Percentiles rank a stretch among this genome's conserved stretches.
Conservation (phyloP, 1,284 basidiomycete species). For the Naganishia cerealis region DNA sequence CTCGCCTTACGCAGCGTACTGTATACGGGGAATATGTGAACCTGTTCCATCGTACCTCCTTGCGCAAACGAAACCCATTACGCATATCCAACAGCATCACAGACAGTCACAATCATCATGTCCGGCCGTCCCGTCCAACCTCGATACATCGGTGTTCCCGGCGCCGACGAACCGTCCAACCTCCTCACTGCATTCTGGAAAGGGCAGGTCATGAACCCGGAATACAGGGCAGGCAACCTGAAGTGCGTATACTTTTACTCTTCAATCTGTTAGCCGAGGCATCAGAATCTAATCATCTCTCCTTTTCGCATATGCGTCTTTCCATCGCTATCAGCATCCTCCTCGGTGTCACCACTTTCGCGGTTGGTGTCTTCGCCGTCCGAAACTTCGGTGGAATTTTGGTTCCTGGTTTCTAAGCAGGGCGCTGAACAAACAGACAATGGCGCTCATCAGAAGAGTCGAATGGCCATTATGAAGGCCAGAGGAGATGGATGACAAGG, state of each 20-base stretch:
- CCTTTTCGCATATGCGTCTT: neutral
- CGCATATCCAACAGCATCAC: neutral
- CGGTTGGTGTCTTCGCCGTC: constrained; percentile 31
- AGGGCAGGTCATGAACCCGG: constrained; percentile 32
- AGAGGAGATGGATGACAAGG: no score
- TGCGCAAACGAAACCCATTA: neutral
- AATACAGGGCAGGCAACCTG: constrained; percentile 33
- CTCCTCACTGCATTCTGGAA: constrained; percentile 30
- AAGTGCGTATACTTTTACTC: constrained; percentile 11
- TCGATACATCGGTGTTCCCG: constrained; percentile 21
- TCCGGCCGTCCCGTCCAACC: constrained; percentile 32
- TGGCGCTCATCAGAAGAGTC: no score
- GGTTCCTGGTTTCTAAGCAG: constrained; percentile 32
- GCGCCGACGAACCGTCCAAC: constrained; percentile 22
- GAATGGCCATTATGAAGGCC: no score
- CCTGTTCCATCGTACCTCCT: neutral
- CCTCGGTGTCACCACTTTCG: constrained; percentile 32
- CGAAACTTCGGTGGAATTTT: constrained; percentile 33
- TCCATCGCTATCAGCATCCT: constrained; percentile 15
- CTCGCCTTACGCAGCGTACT: no score
- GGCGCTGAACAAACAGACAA: no score
- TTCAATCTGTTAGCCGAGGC: neutral
- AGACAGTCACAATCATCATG: constrained; percentile 20
- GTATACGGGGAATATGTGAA: no score
- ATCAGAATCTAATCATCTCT: neutral